phyloP scores from a whole-genome alignment of 306 rosid species.

The Cucurbita ficifolia region DNA sequence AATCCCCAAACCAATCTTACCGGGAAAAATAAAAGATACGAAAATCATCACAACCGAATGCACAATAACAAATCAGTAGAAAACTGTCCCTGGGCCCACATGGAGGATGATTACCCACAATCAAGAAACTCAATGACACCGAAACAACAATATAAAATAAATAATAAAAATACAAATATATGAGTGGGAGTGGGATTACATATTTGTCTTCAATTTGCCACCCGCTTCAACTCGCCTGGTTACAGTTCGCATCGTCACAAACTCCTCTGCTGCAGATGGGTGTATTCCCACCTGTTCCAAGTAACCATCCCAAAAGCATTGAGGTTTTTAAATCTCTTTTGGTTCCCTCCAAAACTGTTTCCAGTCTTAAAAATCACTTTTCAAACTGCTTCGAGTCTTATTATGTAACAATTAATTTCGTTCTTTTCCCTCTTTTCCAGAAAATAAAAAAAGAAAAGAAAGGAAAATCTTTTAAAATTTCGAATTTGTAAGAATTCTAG shows the following conservation, averaged over 20 bases:
- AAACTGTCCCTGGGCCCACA: not conserved
- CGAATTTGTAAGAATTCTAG: not conserved
- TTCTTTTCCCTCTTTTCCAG: not conserved
- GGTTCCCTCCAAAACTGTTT: no score
- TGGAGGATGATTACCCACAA: not conserved
- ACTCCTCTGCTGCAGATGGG: slow-evolving; percentile 90
- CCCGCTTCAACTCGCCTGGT: slow-evolving; percentile 43
- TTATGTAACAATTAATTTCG: not conserved
- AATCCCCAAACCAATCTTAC: no score
- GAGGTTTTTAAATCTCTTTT: no score
- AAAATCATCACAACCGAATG: no score
- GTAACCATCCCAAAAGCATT: not conserved
- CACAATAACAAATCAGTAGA: no score
- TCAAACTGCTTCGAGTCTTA: no score
- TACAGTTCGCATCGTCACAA: slow-evolving; percentile 80
- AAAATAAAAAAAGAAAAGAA: not conserved
- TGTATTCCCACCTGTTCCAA: slow-evolving; percentile 72
- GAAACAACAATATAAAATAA: not conserved
- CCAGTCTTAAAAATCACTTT: no score
- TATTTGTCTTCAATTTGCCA: slow-evolving; percentile 47
- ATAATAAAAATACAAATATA: no score
- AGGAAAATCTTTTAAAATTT: no score
- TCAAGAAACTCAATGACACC: not conserved
- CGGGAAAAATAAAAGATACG: not conserved
- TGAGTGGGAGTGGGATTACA: slow-evolving; percentile 1